phyloP scores from a whole-genome alignment of 495 filamentous ascomycete species.

The Penicillium roqueforti region DNA sequence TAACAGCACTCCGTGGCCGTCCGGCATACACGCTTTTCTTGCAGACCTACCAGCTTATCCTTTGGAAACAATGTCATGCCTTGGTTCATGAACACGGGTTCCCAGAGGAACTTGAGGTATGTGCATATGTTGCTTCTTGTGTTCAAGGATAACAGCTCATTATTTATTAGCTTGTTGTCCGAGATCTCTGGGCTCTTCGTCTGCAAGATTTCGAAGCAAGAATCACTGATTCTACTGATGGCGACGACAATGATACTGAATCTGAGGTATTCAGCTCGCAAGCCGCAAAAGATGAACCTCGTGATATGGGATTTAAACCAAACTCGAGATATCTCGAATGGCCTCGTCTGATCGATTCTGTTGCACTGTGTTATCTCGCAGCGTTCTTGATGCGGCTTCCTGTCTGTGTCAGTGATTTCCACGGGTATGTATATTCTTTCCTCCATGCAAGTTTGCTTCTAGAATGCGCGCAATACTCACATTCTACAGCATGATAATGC shows the following conservation, averaged over 20 bases:
- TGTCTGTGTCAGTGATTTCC: constrained; percentile 58
- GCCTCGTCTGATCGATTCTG: constrained; percentile 59
- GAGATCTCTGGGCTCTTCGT: constrained; percentile 67
- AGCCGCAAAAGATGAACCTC: constrained; percentile 30
- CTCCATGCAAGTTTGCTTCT: background rate
- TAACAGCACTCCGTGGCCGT: constrained; percentile 52
- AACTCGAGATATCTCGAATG: constrained; percentile 28
- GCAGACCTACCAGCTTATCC: constrained; percentile 78
- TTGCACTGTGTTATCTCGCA: constrained; percentile 66
- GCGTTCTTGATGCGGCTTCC: constrained; percentile 60
- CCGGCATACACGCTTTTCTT: constrained; percentile 73
- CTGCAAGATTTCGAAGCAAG: constrained; percentile 47
- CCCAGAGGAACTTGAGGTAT: constrained; percentile 61
- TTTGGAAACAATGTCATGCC: constrained; percentile 67
- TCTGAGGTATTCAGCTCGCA: constrained; percentile 52
- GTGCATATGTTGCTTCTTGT: background rate
- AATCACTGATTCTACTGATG: constrained; percentile 33
- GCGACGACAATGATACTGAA: constrained; percentile 29
- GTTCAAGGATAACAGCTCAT: background rate
- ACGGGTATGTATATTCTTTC: constrained; percentile 38
- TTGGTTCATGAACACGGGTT: constrained; percentile 58
- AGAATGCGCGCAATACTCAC: constrained; percentile 3
- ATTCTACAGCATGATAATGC: constrained; percentile 32
- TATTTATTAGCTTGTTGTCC: constrained; percentile 45
- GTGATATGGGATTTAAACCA: constrained; percentile 26